Conservation (phyloP, 2,329 filamentous ascomycete species). For the Coleophoma eucalyptorum region DNA sequence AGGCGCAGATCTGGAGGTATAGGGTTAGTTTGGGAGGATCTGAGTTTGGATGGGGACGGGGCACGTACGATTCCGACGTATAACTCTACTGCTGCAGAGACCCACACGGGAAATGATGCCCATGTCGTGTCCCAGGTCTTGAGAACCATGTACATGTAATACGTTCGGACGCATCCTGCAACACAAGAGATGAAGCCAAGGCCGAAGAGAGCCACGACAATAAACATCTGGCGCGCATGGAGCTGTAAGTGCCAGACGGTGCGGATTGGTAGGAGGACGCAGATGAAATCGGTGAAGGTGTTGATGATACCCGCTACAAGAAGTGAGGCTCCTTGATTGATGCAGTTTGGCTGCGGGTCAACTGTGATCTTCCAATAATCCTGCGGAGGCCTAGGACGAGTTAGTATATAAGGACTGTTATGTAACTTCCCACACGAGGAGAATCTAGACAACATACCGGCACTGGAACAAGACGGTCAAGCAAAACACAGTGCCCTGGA, state of each 20-base stretch:
- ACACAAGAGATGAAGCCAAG: not conserved
- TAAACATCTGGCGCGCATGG: constrained; percentile 40
- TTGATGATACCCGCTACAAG: constrained; percentile 54
- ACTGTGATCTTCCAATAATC: constrained; percentile 33
- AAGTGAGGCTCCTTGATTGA: constrained; percentile 46
- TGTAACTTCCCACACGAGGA: not conserved
- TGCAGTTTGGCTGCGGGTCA: constrained; percentile 32
- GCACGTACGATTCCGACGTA: constrained; percentile 32
- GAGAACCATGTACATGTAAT: not conserved
- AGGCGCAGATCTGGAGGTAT: constrained; percentile 31
- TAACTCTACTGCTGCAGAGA: constrained; percentile 34
- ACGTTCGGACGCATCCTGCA: not conserved
- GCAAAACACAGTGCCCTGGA: constrained; percentile 19
- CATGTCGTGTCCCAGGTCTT: constrained; percentile 31
- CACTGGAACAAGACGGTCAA: constrained; percentile 21
- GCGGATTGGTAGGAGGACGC: constrained; percentile 47
- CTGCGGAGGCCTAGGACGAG: constrained; percentile 27
- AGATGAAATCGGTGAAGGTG: constrained; percentile 53
- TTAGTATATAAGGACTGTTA: not conserved
- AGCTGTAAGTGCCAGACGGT: constrained; percentile 42
- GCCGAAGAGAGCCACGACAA: constrained; percentile 43
- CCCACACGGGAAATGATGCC: constrained; percentile 31
- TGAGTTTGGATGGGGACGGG: not conserved
- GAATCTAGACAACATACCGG: constrained; percentile 10
- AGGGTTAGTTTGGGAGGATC: not conserved